Evolutionary conservation across 169 alveolate genomes (phyloP).

Genomic region (Plasmodium gaboni): DNA sequence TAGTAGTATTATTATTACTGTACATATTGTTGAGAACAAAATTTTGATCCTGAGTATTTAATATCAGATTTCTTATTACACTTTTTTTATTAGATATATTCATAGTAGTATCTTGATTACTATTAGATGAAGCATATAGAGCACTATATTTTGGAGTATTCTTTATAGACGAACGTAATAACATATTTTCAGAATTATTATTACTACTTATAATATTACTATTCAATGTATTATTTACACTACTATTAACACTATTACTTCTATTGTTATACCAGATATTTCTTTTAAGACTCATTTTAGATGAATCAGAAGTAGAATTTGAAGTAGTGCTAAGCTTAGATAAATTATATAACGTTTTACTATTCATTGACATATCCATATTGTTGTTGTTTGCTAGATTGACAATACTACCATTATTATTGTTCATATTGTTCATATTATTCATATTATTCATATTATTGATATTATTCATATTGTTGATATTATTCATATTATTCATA

Average conservation of each 20-base stretch:
- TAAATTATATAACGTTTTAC: neutral
- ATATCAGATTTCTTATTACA: neutral
- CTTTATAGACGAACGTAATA: neutral
- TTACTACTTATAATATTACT: neutral
- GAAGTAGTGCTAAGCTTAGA: neutral
- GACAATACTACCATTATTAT: no score
- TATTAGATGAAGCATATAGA: neutral
- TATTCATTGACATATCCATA: neutral
- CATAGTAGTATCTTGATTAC: neutral
- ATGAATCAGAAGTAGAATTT: neutral
- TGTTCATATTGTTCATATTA: no score
- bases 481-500: no score
- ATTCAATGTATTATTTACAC: neutral
- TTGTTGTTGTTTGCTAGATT: no score
- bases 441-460: no score
- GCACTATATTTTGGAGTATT: neutral
- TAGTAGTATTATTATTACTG: neutral
- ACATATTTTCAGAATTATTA: neutral
- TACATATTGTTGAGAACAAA: constrained; percentile 2
- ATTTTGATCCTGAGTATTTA: constrained; percentile 5
- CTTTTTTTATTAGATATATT: neutral
- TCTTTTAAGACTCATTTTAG: neutral
- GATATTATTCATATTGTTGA: no score
- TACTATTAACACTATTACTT: neutral
- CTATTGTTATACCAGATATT: neutral